Evolutionary conservation across 2,329 filamentous ascomycete genomes (phyloP).

Genomic region (Neofusicoccum umdonicola): DNA sequence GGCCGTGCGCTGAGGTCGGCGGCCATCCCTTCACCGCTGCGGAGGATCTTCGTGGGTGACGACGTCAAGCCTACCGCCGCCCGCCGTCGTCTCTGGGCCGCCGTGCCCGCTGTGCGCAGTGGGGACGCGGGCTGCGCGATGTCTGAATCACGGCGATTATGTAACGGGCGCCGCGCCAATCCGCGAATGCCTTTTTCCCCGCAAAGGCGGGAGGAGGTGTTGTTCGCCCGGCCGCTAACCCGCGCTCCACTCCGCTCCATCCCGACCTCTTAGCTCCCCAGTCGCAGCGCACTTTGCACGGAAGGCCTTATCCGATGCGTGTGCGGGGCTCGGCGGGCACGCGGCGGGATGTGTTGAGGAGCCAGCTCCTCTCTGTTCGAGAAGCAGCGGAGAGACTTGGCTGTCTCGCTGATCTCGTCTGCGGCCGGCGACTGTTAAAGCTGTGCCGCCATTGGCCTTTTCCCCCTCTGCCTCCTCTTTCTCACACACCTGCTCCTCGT

Average conservation of each 20-base stretch:
- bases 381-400: background rate
- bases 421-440: background rate
- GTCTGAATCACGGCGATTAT: background rate
- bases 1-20: background rate
- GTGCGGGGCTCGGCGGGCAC: slow-evolving; percentile 7
- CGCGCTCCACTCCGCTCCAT: slow-evolving; percentile 4
- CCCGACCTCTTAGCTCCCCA: background rate
- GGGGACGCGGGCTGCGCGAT: background rate
- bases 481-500: background rate
- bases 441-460: background rate
- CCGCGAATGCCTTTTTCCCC: background rate
- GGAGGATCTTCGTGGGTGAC: background rate
- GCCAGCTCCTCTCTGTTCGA: background rate
- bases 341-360: slow-evolving; percentile 3
- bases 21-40: slow-evolving; percentile 3
- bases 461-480: background rate
- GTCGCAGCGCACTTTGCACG: background rate
- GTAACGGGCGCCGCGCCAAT: background rate
- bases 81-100: no score
- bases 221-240: slow-evolving; percentile 2
- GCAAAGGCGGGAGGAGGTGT: background rate
- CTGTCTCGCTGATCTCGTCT: background rate
- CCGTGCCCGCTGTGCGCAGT: no score
- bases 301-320: slow-evolving; percentile 3
- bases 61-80: slow-evolving; percentile 1